Evolutionary conservation across 352 stramenopile genomes (phyloP).

Genomic region (Phytophthora foliorum): DNA sequence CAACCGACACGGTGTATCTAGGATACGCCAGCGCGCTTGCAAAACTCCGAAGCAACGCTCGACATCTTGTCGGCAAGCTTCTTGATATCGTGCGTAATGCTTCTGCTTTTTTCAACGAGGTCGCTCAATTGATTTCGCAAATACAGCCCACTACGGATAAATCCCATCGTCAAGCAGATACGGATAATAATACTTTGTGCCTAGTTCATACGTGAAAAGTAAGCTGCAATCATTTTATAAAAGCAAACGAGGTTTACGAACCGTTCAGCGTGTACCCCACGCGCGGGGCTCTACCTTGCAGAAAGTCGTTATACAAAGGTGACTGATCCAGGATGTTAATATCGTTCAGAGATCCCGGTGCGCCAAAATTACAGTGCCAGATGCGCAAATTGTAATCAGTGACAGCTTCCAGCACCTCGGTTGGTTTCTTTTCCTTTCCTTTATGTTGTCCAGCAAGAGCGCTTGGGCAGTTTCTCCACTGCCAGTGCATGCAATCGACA

Average conservation of each 20-base stretch:
- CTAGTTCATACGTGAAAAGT: no score
- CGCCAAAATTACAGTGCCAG: constrained; percentile 31
- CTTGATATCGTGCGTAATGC: constrained; percentile 12
- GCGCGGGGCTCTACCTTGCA: constrained; percentile 9
- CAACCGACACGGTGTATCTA: constrained; percentile 15
- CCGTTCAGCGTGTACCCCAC: not conserved
- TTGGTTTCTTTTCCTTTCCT: constrained; percentile 22
- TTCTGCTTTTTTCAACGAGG: constrained; percentile 8
- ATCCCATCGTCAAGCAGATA: constrained; percentile 29
- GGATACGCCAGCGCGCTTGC: constrained; percentile 13
- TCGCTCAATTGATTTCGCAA: constrained; percentile 19
- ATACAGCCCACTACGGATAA: constrained; percentile 22
- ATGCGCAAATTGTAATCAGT: constrained; percentile 21
- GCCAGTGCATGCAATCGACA: constrained; percentile 11
- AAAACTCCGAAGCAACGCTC: constrained; percentile 22
- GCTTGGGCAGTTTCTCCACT: constrained; percentile 5
- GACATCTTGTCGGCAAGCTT: constrained; percentile 27
- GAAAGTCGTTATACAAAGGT: constrained; percentile 7
- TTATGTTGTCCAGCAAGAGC: constrained; percentile 9
- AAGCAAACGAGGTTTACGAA: not conserved
- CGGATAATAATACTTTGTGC: not conserved
- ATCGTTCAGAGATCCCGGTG: constrained; percentile 20
- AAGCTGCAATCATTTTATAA: no score
- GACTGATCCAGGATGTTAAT: constrained; percentile 30
- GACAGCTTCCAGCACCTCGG: constrained; percentile 20